Percentiles rank a stretch among this genome's conserved stretches.
Conservation (phyloP, 2,329 filamentous ascomycete genomes). For the Phoma herbarum region DNA sequence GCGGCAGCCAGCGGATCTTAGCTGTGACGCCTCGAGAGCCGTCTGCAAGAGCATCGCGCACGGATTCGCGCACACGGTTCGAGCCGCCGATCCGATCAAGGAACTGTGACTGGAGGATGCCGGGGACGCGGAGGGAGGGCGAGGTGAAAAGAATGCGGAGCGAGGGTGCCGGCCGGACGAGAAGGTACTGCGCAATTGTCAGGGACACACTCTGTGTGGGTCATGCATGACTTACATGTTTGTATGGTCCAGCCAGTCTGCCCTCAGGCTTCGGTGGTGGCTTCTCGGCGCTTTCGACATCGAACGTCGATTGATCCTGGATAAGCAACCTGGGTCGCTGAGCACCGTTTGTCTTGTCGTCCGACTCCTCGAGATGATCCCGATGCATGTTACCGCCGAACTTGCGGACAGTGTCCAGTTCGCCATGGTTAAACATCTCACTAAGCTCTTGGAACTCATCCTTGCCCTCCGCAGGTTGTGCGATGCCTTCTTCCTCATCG, state of each 20-base stretch:
- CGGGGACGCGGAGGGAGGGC: conserved; percentile 59
- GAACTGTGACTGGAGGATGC: conserved; percentile 60
- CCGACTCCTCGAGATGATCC: conserved; percentile 60
- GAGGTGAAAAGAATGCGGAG: conserved; percentile 61
- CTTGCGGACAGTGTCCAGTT: conserved; percentile 70
- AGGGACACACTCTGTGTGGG: background rate
- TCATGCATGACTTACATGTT: conserved; percentile 58
- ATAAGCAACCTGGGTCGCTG: conserved; percentile 59
- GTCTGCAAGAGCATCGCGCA: conserved; percentile 69
- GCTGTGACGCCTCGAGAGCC: conserved; percentile 74
- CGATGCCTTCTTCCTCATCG: conserved; percentile 44
- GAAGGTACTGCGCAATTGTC: conserved; percentile 53
- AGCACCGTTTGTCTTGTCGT: conserved; percentile 45
- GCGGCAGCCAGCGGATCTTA: conserved; percentile 73
- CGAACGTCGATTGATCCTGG: conserved; percentile 55
- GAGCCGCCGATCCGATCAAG: conserved; percentile 61
- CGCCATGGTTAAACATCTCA: conserved; percentile 74
- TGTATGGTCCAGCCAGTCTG: conserved; percentile 61
- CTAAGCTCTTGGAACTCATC: conserved; percentile 72
- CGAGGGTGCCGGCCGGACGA: conserved; percentile 58
- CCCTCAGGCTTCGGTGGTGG: conserved; percentile 34
- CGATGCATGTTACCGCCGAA: conserved; percentile 71
- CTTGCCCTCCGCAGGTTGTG: conserved; percentile 51
- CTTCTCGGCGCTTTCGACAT: conserved; percentile 31
- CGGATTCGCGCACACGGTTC: conserved; percentile 61